Evolutionary conservation across 1,284 basidiomycete species (phyloP), one percentile per base, ranked within the genome.

Genomic region (Tremellales sp.): DNA sequence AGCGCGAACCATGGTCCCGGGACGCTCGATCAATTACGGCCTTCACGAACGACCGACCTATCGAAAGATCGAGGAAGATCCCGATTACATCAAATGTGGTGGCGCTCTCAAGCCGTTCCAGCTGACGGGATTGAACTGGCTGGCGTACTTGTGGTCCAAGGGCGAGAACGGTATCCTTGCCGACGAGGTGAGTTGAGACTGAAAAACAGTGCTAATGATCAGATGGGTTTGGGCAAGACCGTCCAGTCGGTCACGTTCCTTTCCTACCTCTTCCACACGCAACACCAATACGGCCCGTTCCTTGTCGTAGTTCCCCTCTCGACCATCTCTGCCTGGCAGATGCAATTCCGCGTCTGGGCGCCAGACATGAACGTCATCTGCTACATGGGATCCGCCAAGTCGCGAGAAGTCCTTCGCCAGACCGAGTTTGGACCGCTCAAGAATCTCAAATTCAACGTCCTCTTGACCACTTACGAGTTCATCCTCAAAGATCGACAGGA

Each of bases 281-380:
- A 87, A 75, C 81, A 87, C 48, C 94, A 98, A 71, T 97, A 89
- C 68, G 95, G 95, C 0, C 95, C 95, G 2, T 97, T 93, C 80
- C 80, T 98, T 40, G 91, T 98, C 54, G 94, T 99, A 57, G 95
- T 98, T 13, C 95, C 95, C 2, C 79, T 98, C 4, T 98, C 93
- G 5, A 99, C 95, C 5, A 91, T 98, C 60, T 92, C 92, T 2
- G 92, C 95, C 14, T 99, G 95, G 95, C 92, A 95, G 73, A 84
- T 82, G 58, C 93, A 98, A 70, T 97, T 98, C 72, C 82, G 83
- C 36, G 79, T 83, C 21, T 99, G 95, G 95, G 90, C 93, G 2
- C 94, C 95, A 4, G 93, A 94, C 54, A 78, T 98, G 66, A 97
- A 97, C 73, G 90, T 95, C 50, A 87, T 98, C 70, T 88, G 89